phyloP scores from a whole-genome alignment of 108 stramenopile genomes.

The Cyclotella kingstonii region DNA sequence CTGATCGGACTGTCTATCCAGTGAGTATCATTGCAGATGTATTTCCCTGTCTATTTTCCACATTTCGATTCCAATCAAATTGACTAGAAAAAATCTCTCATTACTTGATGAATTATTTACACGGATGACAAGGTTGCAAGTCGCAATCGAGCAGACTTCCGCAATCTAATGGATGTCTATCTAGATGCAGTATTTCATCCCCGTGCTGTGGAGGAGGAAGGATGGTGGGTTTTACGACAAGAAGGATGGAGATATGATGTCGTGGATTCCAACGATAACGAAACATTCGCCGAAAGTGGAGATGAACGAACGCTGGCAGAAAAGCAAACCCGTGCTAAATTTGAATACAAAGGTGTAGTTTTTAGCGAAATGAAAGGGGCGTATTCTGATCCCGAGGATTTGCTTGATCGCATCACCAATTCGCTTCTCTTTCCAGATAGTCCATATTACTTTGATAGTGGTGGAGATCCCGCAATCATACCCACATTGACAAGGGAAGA shows the following conservation, averaged over 20 bases:
- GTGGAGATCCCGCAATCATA: slow-evolving; percentile 89
- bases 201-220: slow-evolving; percentile 60
- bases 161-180: slow-evolving; percentile 81
- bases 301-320: neutral
- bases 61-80: slow-evolving; percentile 19
- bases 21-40: slow-evolving; percentile 40
- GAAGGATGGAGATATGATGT: slow-evolving; percentile 95
- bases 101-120: no score
- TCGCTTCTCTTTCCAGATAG: slow-evolving; percentile 85
- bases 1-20: slow-evolving; percentile 93
- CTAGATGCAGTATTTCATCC: slow-evolving; percentile 94
- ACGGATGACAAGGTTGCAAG: slow-evolving; percentile 38
- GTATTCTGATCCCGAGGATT: slow-evolving; percentile 80
- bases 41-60: neutral
- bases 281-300: slow-evolving; percentile 2
- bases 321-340: slow-evolving; percentile 8
- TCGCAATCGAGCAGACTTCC: slow-evolving; percentile 83
- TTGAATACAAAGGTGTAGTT: slow-evolving; percentile 87
- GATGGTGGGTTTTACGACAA: slow-evolving; percentile 80
- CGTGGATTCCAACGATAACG: slow-evolving; percentile 32
- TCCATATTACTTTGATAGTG: slow-evolving; percentile 75
- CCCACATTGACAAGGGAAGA: slow-evolving; percentile 78
- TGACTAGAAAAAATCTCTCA: no score
- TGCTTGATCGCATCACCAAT: slow-evolving; percentile 68
- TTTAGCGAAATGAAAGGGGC: slow-evolving; percentile 94